Evolutionary conservation across 2,329 filamentous ascomycete genomes (phyloP).

Genomic region (Pleurostoma richardsiae): DNA sequence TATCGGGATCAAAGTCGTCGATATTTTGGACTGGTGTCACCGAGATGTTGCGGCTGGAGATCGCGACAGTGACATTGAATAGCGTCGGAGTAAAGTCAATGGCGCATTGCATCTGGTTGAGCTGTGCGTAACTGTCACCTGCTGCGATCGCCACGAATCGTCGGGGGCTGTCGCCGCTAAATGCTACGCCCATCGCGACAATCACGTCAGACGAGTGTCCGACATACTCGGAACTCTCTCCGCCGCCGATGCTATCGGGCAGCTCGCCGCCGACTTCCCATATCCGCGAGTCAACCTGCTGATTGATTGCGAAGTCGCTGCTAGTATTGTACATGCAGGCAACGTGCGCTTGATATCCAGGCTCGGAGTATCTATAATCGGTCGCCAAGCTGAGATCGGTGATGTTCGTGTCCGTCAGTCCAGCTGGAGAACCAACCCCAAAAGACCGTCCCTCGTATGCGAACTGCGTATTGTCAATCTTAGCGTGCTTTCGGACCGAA

Average conservation of each 20-base stretch:
- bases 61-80: conserved; percentile 21
- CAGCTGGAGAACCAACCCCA: conserved; percentile 17
- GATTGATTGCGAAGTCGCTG: conserved; percentile 19
- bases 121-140: conserved; percentile 18
- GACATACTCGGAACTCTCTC: conserved; percentile 22
- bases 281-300: not conserved
- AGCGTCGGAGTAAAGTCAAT: conserved; percentile 19
- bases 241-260: conserved; percentile 5
- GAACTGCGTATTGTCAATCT: conserved; percentile 18
- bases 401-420: conserved; percentile 10
- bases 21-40: conserved; percentile 9
- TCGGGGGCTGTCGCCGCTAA: conserved; percentile 12
- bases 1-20: conserved; percentile 16
- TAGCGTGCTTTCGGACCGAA: conserved; percentile 12
- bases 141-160: conserved; percentile 21
- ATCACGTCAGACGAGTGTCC: conserved; percentile 18
- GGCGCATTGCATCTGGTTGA: conserved; percentile 24
- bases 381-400: conserved; percentile 1
- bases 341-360: conserved; percentile 23
- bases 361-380: conserved; percentile 24
- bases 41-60: conserved; percentile 19
- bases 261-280: conserved; percentile 1
- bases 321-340: conserved; percentile 28
- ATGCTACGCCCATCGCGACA: conserved; percentile 22
- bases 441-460: conserved; percentile 19